Base-by-base conservation (phyloP, 2,329 filamentous ascomycete species). In the Arthroderma sp. region DNA sequence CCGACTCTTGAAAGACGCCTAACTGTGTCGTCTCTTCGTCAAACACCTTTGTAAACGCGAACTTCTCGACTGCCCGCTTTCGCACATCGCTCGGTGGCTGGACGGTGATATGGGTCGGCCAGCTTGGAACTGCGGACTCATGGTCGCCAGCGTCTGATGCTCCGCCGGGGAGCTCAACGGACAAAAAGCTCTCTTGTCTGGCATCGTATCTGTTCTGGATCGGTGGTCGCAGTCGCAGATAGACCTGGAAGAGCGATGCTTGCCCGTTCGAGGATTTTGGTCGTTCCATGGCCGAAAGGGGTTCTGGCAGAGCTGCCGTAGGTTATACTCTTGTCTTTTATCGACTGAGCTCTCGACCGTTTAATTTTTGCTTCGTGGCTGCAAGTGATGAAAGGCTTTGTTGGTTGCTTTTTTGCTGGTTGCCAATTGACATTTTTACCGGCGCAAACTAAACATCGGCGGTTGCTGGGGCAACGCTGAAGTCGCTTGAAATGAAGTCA, bases 31-130 rank as follows among this genome's bases (percentile, higher is more conserved):
- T 84, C 65, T 86, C 79, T 67, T 97, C 91, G 65, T 94, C 87
- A 65, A 97, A 96, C 0, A 98, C 90, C 61, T 83, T 83, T 0
- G 93, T 98, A 68, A 98, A 98, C 1, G 85, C 88, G 69, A 97
- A 98, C 68, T 87, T 89, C 71, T 98, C 93, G 37, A 96, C 83
- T 0, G 91, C 90, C 49, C 91, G 83, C 64, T 91, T 88, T 58
- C 91, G 81, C 61, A 83, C 80, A 60, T 96, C 91, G 61, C 84
- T 87, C 1, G 89, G 87, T 0, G 91, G 90, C 64, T 88, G 87
- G 15, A 91, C 71, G 0, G 84, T 88, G 62, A 91, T 86, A 67
- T 89, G 84, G 0, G 83, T 87, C 0, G 86, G 78, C 23, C 71
- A 67, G 44, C 56, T 58, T 56, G 61, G 61, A n/a, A 63, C 61